Evolutionary conservation across 164 flowering plant genomes (phyloP).

Genomic region (Sextonia rubra): DNA sequence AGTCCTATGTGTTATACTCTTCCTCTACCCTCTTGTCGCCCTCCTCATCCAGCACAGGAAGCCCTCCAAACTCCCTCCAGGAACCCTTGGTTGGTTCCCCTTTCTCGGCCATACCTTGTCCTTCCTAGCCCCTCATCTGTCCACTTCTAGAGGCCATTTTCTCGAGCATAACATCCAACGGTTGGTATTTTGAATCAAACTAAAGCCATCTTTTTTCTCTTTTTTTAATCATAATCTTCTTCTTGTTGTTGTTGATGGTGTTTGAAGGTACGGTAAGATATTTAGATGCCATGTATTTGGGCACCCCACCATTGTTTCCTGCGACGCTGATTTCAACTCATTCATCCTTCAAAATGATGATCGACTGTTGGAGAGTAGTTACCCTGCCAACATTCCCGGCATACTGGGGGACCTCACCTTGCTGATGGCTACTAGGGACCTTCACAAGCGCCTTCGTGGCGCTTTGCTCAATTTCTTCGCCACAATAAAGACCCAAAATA

Average conservation of each 20-base stretch:
- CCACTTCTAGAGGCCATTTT: slow-evolving; percentile 8
- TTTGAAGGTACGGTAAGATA: slow-evolving; percentile 13
- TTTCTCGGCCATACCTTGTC: slow-evolving; percentile 8
- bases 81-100: slow-evolving; percentile 9
- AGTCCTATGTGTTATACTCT: neutral
- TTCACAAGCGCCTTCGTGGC: slow-evolving; percentile 12
- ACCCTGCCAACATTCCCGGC: slow-evolving; percentile 12
- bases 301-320: slow-evolving; percentile 12
- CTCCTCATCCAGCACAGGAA: neutral
- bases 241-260: neutral
- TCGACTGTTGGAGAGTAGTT: slow-evolving; percentile 8
- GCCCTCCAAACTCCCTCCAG: slow-evolving; percentile 12
- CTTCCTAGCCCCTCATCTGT: slow-evolving; percentile 10
- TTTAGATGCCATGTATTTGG: slow-evolving; percentile 13
- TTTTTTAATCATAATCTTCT: neutral
- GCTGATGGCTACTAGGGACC: slow-evolving; percentile 10
- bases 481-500: slow-evolving; percentile 1
- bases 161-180: slow-evolving; percentile 3
- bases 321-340: slow-evolving; percentile 11
- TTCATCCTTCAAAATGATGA: slow-evolving; percentile 16
- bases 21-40: neutral
- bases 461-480: slow-evolving; percentile 7
- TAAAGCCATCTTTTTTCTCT: neutral
- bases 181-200: slow-evolving; percentile 1
- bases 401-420: slow-evolving; percentile 6